Evolutionary conservation across 2,329 filamentous ascomycete species (phyloP).

Genomic region (Colletotrichum tropicale): DNA sequence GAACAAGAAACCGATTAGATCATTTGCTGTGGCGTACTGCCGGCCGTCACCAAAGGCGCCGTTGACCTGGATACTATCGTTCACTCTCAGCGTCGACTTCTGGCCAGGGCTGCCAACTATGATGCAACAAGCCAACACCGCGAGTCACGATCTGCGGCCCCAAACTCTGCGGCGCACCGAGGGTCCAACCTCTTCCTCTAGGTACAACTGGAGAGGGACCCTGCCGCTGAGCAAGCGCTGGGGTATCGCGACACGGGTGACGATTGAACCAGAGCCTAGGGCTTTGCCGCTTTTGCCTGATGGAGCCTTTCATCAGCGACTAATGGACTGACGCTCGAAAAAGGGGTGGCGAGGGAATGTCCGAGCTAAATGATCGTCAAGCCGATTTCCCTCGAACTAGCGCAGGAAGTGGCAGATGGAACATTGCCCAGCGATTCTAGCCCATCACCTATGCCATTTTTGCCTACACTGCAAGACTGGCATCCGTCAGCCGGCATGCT

Average conservation of each 20-base stretch:
- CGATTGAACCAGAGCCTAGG: background rate
- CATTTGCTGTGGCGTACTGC: background rate
- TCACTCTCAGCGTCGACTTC: background rate
- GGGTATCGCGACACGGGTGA: conserved; percentile 1
- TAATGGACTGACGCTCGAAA: background rate
- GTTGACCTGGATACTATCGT: background rate
- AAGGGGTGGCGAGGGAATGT: conserved; percentile 17
- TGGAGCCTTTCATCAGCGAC: background rate
- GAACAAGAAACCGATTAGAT: background rate
- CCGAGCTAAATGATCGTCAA: conserved; percentile 14
- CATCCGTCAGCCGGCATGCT: conserved; percentile 15
- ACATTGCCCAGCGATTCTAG: conserved; percentile 9
- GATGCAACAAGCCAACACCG: conserved; percentile 17
- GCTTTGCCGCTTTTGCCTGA: conserved; percentile 19
- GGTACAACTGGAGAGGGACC: background rate
- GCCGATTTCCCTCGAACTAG: conserved; percentile 7
- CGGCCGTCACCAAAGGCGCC: background rate
- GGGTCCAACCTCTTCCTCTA: conserved; percentile 14
- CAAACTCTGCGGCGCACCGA: conserved; percentile 11
- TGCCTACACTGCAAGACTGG: background rate
- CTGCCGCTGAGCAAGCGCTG: background rate
- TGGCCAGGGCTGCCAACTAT: background rate
- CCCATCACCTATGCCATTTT: background rate
- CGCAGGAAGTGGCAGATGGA: conserved; percentile 8
- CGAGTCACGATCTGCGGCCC: conserved; percentile 18